Base-by-base conservation (phyloP, 192 early-diverging fungal species). In the Jimgerdemannia flammicorona region DNA sequence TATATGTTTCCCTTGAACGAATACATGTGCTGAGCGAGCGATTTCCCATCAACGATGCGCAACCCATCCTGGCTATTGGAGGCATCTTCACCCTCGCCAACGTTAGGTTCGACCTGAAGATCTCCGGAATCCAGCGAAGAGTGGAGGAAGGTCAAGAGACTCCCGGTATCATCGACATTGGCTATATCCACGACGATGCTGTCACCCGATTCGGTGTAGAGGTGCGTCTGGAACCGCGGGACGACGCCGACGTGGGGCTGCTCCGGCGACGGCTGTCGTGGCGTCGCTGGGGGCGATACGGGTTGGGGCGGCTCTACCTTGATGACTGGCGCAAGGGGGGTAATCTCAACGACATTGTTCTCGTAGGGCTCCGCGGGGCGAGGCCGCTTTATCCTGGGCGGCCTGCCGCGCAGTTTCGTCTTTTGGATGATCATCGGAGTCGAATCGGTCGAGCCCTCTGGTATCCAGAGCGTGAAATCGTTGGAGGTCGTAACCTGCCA, bases 401-500 rank as follows among this genome's bases (percentile, higher is more conserved):
- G 74, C 14, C 74, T 65, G 67, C 74, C 74, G 44, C 66, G 66
- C 19, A 69, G 68, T 59, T 75, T 75, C 20, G 64, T 40, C 18
- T 64, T 49, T 14, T 59, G 59, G 20, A 39, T 73, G 42, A n/a
- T 73, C 72, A 42, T 73, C 65, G 40, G 74, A 40, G 59, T 66
- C 66, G 67, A 66, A 43, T 4, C 66, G 74, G 44, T 44, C 64
- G 14, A 54, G 66, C 74, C 74, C 9, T 68, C 67, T 68, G 19
- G 19, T 6, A 19, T 69, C 10, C 66, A 8, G 3, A 49, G 49
- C 42, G 64, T 59, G 41, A 75, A 68, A 44, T 75, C 74, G n/a
- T 44, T 66, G 3, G 74, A 75, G 0, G 74, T 75, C n/a, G 74
- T 75, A 42, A 75, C 74, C 44, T 67, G 66, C 74, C 74, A 75